Percentiles rank a stretch among this genome's conserved stretches.
phyloP scores from a whole-genome alignment of 2,329 filamentous ascomycete genomes.

The Simplicillium sp. region DNA sequence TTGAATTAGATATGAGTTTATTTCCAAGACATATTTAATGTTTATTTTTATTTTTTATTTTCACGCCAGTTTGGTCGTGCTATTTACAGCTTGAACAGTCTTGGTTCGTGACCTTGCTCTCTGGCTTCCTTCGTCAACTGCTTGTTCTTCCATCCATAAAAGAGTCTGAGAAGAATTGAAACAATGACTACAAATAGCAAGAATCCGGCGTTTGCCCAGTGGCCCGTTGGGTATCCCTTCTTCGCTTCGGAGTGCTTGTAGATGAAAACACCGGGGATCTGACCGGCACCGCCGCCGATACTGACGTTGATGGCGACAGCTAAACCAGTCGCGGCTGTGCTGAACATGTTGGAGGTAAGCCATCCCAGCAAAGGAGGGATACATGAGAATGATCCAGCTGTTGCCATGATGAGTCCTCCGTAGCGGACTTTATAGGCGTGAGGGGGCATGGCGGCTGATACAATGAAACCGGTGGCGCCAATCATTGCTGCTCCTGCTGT shows the following conservation, averaged over 20 bases:
- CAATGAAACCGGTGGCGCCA: slow-evolving; percentile 43
- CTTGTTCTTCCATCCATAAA: slow-evolving; percentile 41
- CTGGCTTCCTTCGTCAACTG: slow-evolving; percentile 19
- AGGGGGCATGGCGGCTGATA: slow-evolving; percentile 53
- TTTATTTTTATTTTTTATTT: too few relatives aligned
- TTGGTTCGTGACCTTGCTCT: slow-evolving; percentile 20
- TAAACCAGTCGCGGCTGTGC: slow-evolving; percentile 54
- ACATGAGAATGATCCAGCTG: slow-evolving; percentile 56
- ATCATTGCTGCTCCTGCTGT: slow-evolving; percentile 31
- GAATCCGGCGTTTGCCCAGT: slow-evolving; percentile 56
- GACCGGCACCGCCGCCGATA: slow-evolving; percentile 55
- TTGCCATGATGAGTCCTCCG: slow-evolving; percentile 58
- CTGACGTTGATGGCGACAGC: slow-evolving; percentile 64
- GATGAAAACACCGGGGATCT: slow-evolving; percentile 67
- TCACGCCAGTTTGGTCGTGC: too few relatives aligned
- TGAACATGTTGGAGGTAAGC: slow-evolving; percentile 58
- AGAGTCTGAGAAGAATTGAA: slow-evolving; percentile 42
- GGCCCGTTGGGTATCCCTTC: slow-evolving; percentile 58
- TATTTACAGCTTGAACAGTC: slow-evolving; percentile 29
- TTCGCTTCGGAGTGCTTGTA: slow-evolving; percentile 54
- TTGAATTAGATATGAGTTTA: too few relatives aligned
- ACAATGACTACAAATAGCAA: slow-evolving; percentile 48
- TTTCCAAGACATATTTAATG: too few relatives aligned
- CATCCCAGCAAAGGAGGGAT: slow-evolving; percentile 64
- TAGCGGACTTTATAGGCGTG: slow-evolving; percentile 53